Evolutionary conservation across 164 flowering plant genomes (phyloP).

Genomic region (Aristolochia californica): DNA sequence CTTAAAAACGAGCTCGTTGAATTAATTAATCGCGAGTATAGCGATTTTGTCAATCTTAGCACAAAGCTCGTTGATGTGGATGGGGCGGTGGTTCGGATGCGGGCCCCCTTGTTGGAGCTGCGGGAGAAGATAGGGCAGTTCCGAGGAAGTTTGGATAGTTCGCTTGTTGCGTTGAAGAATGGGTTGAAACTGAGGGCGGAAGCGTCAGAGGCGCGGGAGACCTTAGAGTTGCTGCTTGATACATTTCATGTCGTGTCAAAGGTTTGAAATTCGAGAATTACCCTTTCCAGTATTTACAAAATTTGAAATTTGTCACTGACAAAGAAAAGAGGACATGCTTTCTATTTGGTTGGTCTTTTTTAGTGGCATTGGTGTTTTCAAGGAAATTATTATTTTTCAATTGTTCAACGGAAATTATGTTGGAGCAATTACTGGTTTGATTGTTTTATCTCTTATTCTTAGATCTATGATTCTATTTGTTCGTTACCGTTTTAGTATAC

Average conservation of each 20-base stretch:
- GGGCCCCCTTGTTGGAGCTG: slow-evolving; percentile 77
- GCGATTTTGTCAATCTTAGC: slow-evolving; percentile 82
- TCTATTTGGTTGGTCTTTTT: background rate
- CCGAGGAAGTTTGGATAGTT: slow-evolving; percentile 17
- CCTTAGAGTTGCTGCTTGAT: slow-evolving; percentile 72
- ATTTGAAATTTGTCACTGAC: background rate
- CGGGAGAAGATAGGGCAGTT: slow-evolving; percentile 57
- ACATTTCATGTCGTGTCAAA: slow-evolving; percentile 93
- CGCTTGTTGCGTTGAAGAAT: slow-evolving; percentile 28
- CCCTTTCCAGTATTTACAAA: background rate
- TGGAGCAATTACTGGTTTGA: no score
- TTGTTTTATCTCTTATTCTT: no score
- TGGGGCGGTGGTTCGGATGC: slow-evolving; percentile 67
- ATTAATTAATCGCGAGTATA: slow-evolving; percentile 86
- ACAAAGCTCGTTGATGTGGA: slow-evolving; percentile 94
- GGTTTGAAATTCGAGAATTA: slow-evolving; percentile 39
- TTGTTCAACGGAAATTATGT: no score
- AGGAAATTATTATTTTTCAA: no score
- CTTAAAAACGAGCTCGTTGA: slow-evolving; percentile 84
- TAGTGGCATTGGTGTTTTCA: no score
- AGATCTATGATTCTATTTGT: no score
- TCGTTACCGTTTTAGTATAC: no score
- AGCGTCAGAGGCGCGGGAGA: slow-evolving; percentile 70
- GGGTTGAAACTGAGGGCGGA: slow-evolving; percentile 66
- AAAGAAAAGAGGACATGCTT: background rate